These are phyloP conservation scores for Saccharomycopsis javanensis DNA, from an alignment of 805 yeast genomes.

Conservation along the genomic window DNA sequence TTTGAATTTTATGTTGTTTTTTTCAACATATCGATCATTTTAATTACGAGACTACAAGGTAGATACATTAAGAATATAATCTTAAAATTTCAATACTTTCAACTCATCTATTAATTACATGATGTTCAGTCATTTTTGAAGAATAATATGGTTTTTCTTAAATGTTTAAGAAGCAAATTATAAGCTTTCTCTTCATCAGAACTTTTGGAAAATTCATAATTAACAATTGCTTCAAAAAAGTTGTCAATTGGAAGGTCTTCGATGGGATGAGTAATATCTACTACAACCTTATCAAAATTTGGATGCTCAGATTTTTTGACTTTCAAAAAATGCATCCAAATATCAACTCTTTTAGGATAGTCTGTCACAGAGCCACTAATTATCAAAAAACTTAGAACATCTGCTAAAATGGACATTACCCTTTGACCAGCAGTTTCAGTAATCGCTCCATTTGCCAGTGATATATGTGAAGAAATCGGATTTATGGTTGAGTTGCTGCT, in stretches of 20 bases:
- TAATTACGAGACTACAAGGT: no score
- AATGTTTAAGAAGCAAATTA: background rate
- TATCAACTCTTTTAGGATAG: conserved; percentile 1
- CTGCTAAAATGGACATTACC: background rate
- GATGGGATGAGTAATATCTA: background rate
- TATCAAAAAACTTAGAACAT: background rate
- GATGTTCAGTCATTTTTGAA: no score
- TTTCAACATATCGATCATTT: no score
- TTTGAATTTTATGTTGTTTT: no score
- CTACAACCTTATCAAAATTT: background rate
- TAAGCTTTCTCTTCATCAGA: background rate
- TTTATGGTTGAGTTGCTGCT: background rate
- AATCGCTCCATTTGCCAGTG: background rate
- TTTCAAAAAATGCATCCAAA: conserved; percentile 6
- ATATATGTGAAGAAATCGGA: background rate
- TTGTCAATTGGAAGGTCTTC: background rate
- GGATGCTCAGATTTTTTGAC: background rate
- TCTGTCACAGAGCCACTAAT: background rate
- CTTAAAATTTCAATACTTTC: no score
- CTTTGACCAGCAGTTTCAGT: background rate
- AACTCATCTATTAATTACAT: no score
- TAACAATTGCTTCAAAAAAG: background rate
- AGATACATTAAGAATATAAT: no score
- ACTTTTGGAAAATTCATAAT: background rate
- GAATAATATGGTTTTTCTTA: background rate